Percentiles rank a stretch among this genome's conserved stretches.
phyloP scores from a whole-genome alignment of 2,329 filamentous ascomycete genomes.

The Ophiostoma himal-ulmi region DNA sequence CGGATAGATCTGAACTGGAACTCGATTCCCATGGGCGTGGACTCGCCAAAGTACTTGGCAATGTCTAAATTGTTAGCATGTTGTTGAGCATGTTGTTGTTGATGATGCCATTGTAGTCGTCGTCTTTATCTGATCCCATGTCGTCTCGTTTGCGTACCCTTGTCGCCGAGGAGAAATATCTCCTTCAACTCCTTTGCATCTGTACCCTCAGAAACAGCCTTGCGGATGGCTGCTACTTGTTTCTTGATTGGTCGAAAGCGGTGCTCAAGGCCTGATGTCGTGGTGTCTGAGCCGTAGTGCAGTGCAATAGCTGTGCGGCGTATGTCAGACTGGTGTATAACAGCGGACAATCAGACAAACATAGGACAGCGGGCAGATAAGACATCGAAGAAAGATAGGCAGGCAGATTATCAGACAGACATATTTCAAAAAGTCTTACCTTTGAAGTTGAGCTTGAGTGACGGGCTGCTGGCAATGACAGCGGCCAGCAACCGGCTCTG shows the following conservation, averaged over 20 bases:
- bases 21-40: constrained; percentile 51
- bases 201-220: constrained; percentile 33
- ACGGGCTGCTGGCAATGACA: constrained; percentile 52
- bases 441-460: constrained; percentile 53
- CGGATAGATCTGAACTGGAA: constrained; percentile 57
- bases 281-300: constrained; percentile 47
- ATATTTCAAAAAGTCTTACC: constrained; percentile 41
- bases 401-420: background rate
- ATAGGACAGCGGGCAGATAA: background rate
- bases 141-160: constrained; percentile 34
- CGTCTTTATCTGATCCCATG: background rate
- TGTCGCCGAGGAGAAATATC: constrained; percentile 37
- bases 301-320: constrained; percentile 39
- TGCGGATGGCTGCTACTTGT: constrained; percentile 37
- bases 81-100: background rate
- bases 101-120: background rate
- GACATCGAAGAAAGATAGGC: background rate
- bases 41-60: constrained; percentile 54
- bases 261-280: constrained; percentile 44
- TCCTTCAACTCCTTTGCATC: constrained; percentile 44
- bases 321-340: constrained; percentile 11
- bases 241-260: constrained; percentile 46
- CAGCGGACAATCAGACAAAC: background rate
- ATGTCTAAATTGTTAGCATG: constrained; percentile 42
- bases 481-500: constrained; percentile 56